Percentiles rank a stretch among this genome's conserved stretches.
Conservation (phyloP, 2,329 filamentous ascomycete genomes). For the Cylindrodendrum hubeiense region DNA sequence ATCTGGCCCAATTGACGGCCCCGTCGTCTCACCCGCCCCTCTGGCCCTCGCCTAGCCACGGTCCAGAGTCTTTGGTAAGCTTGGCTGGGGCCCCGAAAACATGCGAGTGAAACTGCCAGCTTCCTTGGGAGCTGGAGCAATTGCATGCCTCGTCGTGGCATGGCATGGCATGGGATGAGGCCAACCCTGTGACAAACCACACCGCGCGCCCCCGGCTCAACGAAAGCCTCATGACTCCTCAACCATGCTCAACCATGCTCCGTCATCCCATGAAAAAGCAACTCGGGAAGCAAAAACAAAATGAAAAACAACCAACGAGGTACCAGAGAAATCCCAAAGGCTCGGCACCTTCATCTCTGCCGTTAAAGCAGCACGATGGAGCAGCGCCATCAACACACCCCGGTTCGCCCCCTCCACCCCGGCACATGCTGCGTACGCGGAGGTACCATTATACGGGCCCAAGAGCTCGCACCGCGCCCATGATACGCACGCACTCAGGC, state of each 20-base stretch:
- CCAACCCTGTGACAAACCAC: background rate
- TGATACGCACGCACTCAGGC: background rate
- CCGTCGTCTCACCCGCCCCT: background rate
- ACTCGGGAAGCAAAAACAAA: background rate
- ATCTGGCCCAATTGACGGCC: background rate
- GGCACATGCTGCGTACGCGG: conserved; percentile 17
- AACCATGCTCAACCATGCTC: conserved; percentile 5
- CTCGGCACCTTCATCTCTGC: background rate
- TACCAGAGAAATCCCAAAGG: background rate
- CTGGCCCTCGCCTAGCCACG: background rate
- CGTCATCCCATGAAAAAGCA: background rate
- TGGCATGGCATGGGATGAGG: background rate
- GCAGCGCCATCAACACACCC: background rate
- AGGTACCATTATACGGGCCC: background rate
- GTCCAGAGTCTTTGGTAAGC: background rate
- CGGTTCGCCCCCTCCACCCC: conserved; percentile 11
- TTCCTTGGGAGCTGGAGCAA: background rate
- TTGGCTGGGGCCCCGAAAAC: background rate
- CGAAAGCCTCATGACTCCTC: background rate
- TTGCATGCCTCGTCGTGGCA: background rate
- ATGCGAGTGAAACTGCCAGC: background rate
- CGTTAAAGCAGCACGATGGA: background rate
- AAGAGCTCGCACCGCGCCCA: background rate
- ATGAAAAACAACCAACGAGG: background rate
- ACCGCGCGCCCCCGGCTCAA: background rate